Base-by-base conservation (phyloP, 345 rosid species). In the Combretum micranthum region DNA sequence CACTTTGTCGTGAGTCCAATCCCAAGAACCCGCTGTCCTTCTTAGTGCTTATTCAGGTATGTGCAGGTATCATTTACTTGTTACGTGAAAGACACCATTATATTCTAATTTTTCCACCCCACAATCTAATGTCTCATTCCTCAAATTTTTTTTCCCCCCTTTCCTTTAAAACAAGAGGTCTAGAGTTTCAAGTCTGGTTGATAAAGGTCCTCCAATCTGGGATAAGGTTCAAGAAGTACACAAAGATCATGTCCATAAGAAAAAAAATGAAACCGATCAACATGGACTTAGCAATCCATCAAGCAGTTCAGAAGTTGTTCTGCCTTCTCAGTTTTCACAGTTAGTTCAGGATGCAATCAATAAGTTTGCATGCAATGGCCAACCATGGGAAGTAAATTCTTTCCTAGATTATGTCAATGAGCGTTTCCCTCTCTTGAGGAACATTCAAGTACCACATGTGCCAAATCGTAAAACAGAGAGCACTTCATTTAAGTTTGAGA, bases 1-100 rank as follows among this genome's bases (percentile, higher is more conserved):
- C 91, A 65, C 94, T 93, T 64, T 93, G 97, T 71, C 97, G 74
- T 54, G 96, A 87, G 73, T 72, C 85, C 18, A 80, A 77, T 65
- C 84, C 97, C 42, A 81, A 66, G 72, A 69, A 53, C 70, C 90
- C 96, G 15, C 79, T 87, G 60, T 87, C 97, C 46, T 93, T 77
- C 75, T 77, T 93, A 67, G 73, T 83, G 80, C 85, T 83, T 75
- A 94, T 93, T 69, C 99, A 93, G 86, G 97, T 87, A 67, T 65
- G 77, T 59, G 37, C 56, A 59, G 69, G 50, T 32, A 5, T 32
- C 9, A 32, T 32, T 32, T 32, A 32, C 10, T 4, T 32, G 39
- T 4, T 32, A 4, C 10, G 6, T 32, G 39, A 32, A 32, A 32
- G 39, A 32, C 39, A 9, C 39, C 9, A 4, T 32, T 1, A 5